A percentile compares a stretch with the other conserved stretches of the same genome.
phyloP scores from a whole-genome alignment of 805 yeast species.

The Candida quercuum region DNA sequence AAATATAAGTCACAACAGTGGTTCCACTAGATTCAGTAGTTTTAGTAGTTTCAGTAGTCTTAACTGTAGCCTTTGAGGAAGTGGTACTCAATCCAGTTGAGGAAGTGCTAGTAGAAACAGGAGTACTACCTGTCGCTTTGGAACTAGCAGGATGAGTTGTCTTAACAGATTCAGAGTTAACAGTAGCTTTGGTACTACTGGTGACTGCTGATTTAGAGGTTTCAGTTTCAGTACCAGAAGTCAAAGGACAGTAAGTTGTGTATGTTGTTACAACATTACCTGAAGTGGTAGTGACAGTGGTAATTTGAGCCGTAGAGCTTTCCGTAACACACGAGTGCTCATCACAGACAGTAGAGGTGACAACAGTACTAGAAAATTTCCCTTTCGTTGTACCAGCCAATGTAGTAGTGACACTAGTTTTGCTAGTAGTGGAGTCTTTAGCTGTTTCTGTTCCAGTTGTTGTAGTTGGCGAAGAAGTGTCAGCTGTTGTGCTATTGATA shows the following conservation, averaged over 20 bases:
- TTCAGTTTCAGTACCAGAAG: conserved; percentile 6
- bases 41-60: no score
- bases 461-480: conserved; percentile 7
- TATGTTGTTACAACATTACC: conserved; percentile 29
- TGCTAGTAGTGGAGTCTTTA: no score
- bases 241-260: conserved; percentile 37
- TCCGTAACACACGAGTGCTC: conserved; percentile 24
- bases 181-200: not conserved
- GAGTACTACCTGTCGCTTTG: no score
- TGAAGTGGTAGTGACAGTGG: conserved; percentile 26
- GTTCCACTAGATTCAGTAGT: conserved; percentile 15
- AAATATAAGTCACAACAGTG: no score
- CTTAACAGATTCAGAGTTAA: no score
- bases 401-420: conserved; percentile 14
- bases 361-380: no score
- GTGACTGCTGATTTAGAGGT: not conserved
- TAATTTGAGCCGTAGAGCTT: conserved; percentile 20
- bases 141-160: no score
- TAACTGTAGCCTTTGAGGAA: no score
- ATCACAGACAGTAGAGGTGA: conserved; percentile 29
- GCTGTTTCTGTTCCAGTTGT: conserved; percentile 7
- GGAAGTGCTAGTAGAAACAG: no score
- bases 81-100: no score
- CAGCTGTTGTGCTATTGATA: conserved; percentile 1
- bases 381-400: conserved; percentile 23